Percentiles rank a stretch among this genome's conserved stretches.
These are phyloP conservation scores for Plectosphaerella plurivora DNA, from an alignment of 2,329 filamentous ascomycete species.

Conservation along the genomic window DNA sequence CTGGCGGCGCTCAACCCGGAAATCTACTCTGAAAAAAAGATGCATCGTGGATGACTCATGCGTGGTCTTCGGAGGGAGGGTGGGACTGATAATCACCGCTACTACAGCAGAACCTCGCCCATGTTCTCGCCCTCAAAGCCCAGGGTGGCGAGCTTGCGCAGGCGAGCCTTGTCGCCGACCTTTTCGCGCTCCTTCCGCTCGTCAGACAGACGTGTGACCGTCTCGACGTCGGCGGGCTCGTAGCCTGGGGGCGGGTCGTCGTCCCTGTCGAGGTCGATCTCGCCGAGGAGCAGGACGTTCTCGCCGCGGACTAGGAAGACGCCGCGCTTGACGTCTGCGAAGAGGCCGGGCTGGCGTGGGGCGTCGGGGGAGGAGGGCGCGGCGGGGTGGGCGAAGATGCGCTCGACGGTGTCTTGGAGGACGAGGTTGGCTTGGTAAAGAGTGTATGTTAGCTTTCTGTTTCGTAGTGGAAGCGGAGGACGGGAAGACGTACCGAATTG, in stretches of 20 bases:
- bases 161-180: slow-evolving; percentile 65
- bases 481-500: slow-evolving; percentile 72
- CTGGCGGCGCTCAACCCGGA: slow-evolving; percentile 9
- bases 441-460: neutral
- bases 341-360: slow-evolving; percentile 48
- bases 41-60: slow-evolving; percentile 1
- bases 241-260: slow-evolving; percentile 76
- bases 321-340: slow-evolving; percentile 79
- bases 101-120: slow-evolving; percentile 67
- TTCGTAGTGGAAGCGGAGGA: neutral
- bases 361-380: slow-evolving; percentile 22
- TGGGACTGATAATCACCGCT: neutral
- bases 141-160: slow-evolving; percentile 67
- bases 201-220: slow-evolving; percentile 70
- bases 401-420: slow-evolving; percentile 86
- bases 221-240: slow-evolving; percentile 57
- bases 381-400: slow-evolving; percentile 62
- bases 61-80: neutral
- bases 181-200: slow-evolving; percentile 66
- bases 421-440: slow-evolving; percentile 77
- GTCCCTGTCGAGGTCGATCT: slow-evolving; percentile 95
- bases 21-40: slow-evolving; percentile 6
- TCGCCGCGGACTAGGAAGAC: slow-evolving; percentile 92
- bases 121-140: slow-evolving; percentile 87
- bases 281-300: slow-evolving; percentile 92